Conservation (phyloP, 331 rosid genomes). For the Saraca asoca region DNA sequence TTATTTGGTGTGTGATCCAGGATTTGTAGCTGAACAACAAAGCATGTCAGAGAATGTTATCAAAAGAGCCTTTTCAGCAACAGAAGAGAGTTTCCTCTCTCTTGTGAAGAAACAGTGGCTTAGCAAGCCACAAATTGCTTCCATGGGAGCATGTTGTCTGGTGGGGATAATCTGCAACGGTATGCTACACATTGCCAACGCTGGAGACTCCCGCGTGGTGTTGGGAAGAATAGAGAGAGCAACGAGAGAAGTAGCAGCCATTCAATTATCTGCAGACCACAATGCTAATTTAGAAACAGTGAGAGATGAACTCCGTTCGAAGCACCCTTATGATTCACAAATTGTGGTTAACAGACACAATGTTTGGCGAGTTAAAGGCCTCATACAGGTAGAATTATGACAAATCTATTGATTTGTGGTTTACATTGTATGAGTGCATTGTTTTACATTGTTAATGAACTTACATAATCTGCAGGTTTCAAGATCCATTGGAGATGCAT, state of each 20-base stretch:
- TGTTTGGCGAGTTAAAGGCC: constrained; percentile 95
- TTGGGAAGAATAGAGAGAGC: constrained; percentile 67
- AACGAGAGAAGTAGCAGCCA: constrained; percentile 59
- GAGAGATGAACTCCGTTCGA: constrained; percentile 63
- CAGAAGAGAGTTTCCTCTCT: constrained; percentile 75
- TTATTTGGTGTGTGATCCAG: constrained; percentile 45
- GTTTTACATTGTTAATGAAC: constrained; percentile 25
- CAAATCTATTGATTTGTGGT: too few relatives aligned
- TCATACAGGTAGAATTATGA: constrained; percentile 66
- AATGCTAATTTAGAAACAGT: constrained; percentile 72
- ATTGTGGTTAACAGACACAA: constrained; percentile 69
- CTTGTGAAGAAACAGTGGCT: constrained; percentile 75
- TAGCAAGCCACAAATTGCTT: constrained; percentile 69
- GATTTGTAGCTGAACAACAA: constrained; percentile 55
- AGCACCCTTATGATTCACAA: constrained; percentile 70
- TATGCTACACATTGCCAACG: constrained; percentile 69
- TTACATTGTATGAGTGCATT: neutral
- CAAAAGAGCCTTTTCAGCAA: constrained; percentile 60
- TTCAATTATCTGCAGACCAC: constrained; percentile 82
- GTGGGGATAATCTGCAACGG: constrained; percentile 77
- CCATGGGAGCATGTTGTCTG: constrained; percentile 83
- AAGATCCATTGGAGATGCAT: constrained; percentile 90
- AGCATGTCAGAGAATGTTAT: constrained; percentile 69
- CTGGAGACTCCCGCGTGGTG: constrained; percentile 79
- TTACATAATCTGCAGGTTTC: constrained; percentile 61